A percentile compares a stretch with the other conserved stretches of the same genome.
phyloP scores from a whole-genome alignment of 306 rosid genomes.

The Astragalus glycyphyllos region DNA sequence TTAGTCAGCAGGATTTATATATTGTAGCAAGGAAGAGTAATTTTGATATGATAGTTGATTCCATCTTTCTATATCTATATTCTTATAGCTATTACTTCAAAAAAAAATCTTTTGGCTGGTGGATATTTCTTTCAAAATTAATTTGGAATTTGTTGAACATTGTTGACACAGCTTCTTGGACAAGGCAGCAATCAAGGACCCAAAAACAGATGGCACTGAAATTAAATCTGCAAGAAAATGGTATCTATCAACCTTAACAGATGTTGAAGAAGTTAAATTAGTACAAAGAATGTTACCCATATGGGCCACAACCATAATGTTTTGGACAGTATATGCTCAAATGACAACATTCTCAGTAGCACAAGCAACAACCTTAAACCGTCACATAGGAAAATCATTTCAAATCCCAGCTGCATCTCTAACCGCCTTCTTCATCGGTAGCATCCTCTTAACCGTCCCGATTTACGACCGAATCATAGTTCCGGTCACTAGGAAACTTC shows the following conservation, averaged over 20 bases:
- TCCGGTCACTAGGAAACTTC: slow-evolving; percentile 52
- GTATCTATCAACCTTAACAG: slow-evolving; percentile 75
- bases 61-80: no score
- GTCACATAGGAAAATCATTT: slow-evolving; percentile 70
- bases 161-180: slow-evolving; percentile 67
- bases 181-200: slow-evolving; percentile 73
- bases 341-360: slow-evolving; percentile 84
- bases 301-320: slow-evolving; percentile 85
- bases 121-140: background rate
- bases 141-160: background rate
- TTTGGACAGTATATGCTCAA: slow-evolving; percentile 86
- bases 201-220: slow-evolving; percentile 16
- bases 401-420: slow-evolving; percentile 78
- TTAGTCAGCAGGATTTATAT: background rate
- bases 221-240: slow-evolving; percentile 49
- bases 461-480: slow-evolving; percentile 65
- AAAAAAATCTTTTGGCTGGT: no score
- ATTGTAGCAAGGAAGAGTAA: background rate
- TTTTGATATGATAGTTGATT: no score
- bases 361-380: slow-evolving; percentile 85
- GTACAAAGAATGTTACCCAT: slow-evolving; percentile 75
- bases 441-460: slow-evolving; percentile 71
- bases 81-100: no score
- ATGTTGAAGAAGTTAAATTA: slow-evolving; percentile 83
- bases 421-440: slow-evolving; percentile 71